phyloP scores from a whole-genome alignment of 257 asterid species.

The Nicotiana knightiana region DNA sequence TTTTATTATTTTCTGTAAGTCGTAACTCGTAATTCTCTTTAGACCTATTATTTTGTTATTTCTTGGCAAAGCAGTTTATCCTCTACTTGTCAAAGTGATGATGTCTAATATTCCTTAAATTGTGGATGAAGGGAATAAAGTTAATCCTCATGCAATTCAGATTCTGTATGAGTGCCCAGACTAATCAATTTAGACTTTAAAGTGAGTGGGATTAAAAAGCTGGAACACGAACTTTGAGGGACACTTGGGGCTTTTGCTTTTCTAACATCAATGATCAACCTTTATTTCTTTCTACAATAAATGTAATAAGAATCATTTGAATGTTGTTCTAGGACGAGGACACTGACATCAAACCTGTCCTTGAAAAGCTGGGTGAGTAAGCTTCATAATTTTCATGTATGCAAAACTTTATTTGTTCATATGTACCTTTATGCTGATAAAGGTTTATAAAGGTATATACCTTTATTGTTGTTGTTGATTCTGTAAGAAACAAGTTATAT shows the following conservation, averaged over 20 bases:
- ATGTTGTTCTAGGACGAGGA: constrained; percentile 55
- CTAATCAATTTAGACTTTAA: background rate
- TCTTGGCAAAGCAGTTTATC: background rate
- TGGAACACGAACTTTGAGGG: background rate
- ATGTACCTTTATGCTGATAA: background rate
- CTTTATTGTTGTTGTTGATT: background rate
- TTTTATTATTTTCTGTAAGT: constrained; percentile 70
- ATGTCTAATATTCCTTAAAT: background rate
- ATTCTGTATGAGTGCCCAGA: background rate
- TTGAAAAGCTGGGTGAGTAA: constrained; percentile 73
- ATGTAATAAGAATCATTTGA: constrained; percentile 29
- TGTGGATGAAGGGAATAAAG: background rate
- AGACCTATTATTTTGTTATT: background rate
- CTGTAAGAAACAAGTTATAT: background rate
- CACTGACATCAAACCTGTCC: constrained; percentile 55
- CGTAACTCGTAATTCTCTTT: background rate
- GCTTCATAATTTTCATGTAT: background rate
- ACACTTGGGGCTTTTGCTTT: constrained; percentile 8
- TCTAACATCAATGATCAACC: background rate
- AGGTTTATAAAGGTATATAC: too few relatives aligned
- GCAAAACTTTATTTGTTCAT: background rate
- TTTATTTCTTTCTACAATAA: background rate
- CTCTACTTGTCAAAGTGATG: background rate
- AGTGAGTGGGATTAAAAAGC: background rate
- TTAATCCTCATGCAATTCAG: background rate